Evolutionary conservation across 108 stramenopile species (phyloP), one percentile per base, ranked within the genome.

Genomic region (Schizochytrium sp.): DNA sequence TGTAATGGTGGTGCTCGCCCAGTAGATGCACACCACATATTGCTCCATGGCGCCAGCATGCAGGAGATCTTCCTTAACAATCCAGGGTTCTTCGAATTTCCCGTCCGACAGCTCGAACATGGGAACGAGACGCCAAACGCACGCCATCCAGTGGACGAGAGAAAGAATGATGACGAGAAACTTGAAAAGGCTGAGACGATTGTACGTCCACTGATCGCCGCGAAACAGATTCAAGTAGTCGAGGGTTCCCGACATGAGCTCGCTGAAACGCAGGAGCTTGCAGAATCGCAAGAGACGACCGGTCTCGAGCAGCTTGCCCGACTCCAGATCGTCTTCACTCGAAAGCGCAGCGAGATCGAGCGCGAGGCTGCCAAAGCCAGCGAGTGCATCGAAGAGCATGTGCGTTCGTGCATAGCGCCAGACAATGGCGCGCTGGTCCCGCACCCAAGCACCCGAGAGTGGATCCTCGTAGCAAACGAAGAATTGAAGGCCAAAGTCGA

Each of bases 1-100:
- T 4, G 91, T 91, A 23, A 93, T 72, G 16, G 93, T 93, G 16
- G 89, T 88, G 87, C 91, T 89, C 8, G 93, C 91, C 93, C 93
- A 93, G 72, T 93, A 93, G 60, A 92, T 57, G 8, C 58, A 43
- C 5, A 91, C 88, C 25, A 91, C 72, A 71, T 92, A 93, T 47
- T 90, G 89, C 19, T 60, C 72, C 18, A 34, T 53, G 4, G 76
- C n/a, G 28, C 28, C 23, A 12, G 45, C 76, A 16, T 47, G 51
- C n/a, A 83, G 4, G 19, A 83, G n/a, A 12, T 23, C 76, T 5
- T 83, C 76, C 3, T 28, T 12, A 2, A 83, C 51, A 23, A 83
- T 83, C 76, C 76, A 83, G 6, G 76, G 1, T 8, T 69, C 63
- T 12, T 83, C 25, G 4, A 21, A 83, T 14, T 83, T 6, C 16